phyloP scores from a whole-genome alignment of 2,329 filamentous ascomycete genomes.

The Cladorrhinum sp. region DNA sequence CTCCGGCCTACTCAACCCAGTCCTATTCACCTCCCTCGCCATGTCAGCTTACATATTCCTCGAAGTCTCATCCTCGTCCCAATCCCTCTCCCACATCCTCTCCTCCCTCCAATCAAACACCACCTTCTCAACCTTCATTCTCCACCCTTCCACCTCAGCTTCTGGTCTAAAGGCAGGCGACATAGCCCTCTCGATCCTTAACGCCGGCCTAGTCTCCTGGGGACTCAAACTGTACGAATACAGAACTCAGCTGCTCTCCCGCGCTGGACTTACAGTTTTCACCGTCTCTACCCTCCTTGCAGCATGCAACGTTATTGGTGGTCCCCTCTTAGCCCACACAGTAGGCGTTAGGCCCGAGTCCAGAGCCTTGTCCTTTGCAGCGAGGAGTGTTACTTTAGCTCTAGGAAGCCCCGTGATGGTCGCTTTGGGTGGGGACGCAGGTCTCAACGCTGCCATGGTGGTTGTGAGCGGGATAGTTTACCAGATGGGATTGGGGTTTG shows the following conservation, averaged over 20 bases:
- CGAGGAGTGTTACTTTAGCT: constrained; percentile 49
- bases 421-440: constrained; percentile 43
- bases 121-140: constrained; percentile 32
- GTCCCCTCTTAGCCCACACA: constrained; percentile 37
- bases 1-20: constrained; percentile 45
- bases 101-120: constrained; percentile 29
- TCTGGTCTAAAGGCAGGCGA: constrained; percentile 43
- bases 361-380: constrained; percentile 45
- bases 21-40: constrained; percentile 45
- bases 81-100: constrained; percentile 26
- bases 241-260: constrained; percentile 44
- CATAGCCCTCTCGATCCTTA: constrained; percentile 46
- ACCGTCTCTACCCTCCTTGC: constrained; percentile 38
- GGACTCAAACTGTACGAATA: constrained; percentile 53
- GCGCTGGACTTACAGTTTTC: constrained; percentile 40
- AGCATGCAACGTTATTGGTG: constrained; percentile 41
- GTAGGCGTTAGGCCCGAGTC: constrained; percentile 34
- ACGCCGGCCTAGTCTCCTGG: constrained; percentile 51
- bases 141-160: constrained; percentile 4
- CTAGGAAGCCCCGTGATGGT: constrained; percentile 47
- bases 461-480: constrained; percentile 49
- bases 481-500: constrained; percentile 35
- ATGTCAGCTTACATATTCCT: constrained; percentile 43
- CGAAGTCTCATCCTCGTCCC: constrained; percentile 34
- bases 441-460: constrained; percentile 49